Evolutionary conservation across 2,329 filamentous ascomycete genomes (phyloP).

Genomic region (Fusarium tjaetaba): DNA sequence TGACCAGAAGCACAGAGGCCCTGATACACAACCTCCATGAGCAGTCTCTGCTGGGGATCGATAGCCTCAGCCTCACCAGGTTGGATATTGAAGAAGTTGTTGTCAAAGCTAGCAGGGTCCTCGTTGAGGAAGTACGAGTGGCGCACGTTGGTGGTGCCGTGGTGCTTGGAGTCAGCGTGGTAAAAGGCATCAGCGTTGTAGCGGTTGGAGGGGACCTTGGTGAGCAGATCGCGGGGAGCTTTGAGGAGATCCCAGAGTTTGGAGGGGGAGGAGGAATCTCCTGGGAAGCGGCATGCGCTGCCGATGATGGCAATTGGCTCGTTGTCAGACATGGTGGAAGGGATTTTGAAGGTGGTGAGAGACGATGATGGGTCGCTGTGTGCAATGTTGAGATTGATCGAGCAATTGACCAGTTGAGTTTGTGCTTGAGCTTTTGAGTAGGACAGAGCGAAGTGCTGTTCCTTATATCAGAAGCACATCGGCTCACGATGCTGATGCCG

Average conservation of each 20-base stretch:
- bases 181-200: not conserved
- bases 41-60: not conserved
- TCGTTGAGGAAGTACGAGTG: not conserved
- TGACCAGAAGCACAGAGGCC: not conserved
- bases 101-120: conserved; percentile 37
- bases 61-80: not conserved
- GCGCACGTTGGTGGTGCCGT: not conserved
- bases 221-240: rapidly evolving
- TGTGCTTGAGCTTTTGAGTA: rapidly evolving
- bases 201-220: not conserved
- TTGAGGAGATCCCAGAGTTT: not conserved
- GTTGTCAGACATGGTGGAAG: not conserved
- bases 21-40: not conserved
- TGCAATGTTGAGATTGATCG: not conserved
- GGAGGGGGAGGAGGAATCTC: conserved; percentile 40
- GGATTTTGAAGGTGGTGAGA: not conserved
- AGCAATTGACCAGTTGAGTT: not conserved
- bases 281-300: conserved; percentile 52
- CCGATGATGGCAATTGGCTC: conserved; percentile 56
- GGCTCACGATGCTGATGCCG: not conserved
- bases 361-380: not conserved
- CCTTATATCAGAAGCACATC: not conserved
- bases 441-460: not conserved
- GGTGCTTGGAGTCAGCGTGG: not conserved
- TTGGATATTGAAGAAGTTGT: conserved; percentile 2